Conservation (phyloP, 176 grass and related monocot genomes). For the Cymbopogon citratus region DNA sequence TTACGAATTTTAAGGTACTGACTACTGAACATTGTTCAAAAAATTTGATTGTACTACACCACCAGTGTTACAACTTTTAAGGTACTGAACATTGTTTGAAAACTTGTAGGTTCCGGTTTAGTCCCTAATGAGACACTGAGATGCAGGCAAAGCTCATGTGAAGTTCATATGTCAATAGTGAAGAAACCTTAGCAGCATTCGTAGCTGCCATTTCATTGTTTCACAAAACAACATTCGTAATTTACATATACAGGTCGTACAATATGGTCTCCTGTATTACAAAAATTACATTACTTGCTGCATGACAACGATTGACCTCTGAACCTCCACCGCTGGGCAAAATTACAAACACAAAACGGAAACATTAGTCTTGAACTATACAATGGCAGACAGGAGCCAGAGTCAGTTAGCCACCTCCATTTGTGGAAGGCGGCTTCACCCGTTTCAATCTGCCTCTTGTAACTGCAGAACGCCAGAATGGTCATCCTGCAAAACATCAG, state of each 20-base stretch:
- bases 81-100: background rate
- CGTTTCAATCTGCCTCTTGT: conserved; percentile 14
- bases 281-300: background rate
- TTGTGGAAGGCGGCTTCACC: conserved; percentile 23
- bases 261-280: background rate
- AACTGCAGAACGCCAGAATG: conserved; percentile 15
- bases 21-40: background rate
- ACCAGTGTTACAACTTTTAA: background rate
- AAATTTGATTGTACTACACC: background rate
- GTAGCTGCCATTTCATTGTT: background rate
- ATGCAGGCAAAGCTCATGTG: background rate
- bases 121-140: background rate
- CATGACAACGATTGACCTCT: background rate
- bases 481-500: conserved; percentile 21
- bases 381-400: background rate
- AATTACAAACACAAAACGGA: conserved; percentile 29
- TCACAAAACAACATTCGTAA: conserved; percentile 1
- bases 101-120: background rate
- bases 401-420: background rate
- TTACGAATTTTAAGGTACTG: background rate
- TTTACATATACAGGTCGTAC: conserved; percentile 25
- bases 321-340: background rate
- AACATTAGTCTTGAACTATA: conserved; percentile 13
- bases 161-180: background rate
- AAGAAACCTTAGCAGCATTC: conserved; percentile 6